phyloP scores from a whole-genome alignment of 768 basidiomycete genomes.

The Gloeostereum incarnatum region DNA sequence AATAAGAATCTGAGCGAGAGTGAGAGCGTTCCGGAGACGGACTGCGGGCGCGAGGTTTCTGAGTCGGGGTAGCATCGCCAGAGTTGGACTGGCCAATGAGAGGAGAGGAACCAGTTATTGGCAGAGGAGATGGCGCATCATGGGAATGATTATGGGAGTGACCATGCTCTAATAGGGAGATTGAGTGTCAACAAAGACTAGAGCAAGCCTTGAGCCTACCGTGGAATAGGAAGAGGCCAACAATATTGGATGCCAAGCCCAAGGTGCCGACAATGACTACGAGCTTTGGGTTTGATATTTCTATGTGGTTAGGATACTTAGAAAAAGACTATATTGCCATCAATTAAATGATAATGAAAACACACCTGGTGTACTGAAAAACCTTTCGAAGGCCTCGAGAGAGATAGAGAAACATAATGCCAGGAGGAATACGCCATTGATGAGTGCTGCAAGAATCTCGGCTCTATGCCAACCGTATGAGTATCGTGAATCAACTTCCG shows the following conservation, averaged over 20 bases:
- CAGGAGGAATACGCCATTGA: conserved; percentile 90
- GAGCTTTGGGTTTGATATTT: conserved; percentile 82
- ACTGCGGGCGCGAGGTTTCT: conserved; percentile 13
- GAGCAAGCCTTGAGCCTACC: conserved; percentile 36
- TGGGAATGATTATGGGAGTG: conserved; percentile 52
- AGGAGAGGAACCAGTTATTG: conserved; percentile 11
- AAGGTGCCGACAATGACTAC: conserved; percentile 86
- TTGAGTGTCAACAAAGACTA: not conserved
- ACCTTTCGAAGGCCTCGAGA: conserved; percentile 85
- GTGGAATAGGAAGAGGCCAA: conserved; percentile 92
- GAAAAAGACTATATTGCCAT: too few species aligned
- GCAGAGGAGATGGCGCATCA: conserved; percentile 19
- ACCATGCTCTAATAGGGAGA: conserved; percentile 46
- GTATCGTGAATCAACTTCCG: conserved; percentile 61
- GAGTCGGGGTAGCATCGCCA: conserved; percentile 20
- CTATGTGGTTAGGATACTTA: conserved; percentile 24
- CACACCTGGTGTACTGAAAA: conserved; percentile 77
- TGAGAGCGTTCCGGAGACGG: conserved; percentile 15
- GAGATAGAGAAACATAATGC: conserved; percentile 96
- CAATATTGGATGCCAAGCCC: conserved; percentile 84
- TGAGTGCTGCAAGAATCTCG: conserved; percentile 87
- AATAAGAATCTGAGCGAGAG: conserved; percentile 34
- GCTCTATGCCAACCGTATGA: conserved; percentile 99
- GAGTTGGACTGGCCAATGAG: conserved; percentile 5
- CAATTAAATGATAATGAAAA: conserved; percentile 2